Conservation (phyloP, 2,329 filamentous ascomycete genomes). For the Hymenotorrendiella dingleyae region DNA sequence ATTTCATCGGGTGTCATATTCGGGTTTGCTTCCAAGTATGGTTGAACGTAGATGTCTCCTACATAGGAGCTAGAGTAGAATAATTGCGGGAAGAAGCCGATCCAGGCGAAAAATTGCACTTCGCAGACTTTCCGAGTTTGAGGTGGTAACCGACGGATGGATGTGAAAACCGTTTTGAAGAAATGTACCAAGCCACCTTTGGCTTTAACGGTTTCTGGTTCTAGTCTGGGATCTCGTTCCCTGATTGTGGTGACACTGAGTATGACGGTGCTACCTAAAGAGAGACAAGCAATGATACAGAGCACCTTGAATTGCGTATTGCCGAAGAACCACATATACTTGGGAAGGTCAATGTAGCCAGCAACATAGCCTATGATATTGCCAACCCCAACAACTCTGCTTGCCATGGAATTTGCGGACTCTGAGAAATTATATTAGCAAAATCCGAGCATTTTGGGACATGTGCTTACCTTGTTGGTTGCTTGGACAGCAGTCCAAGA, state of each 20-base stretch:
- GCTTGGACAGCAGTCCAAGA: conserved; percentile 84
- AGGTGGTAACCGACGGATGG: conserved; percentile 71
- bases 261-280: conserved; percentile 61
- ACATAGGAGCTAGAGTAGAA: conserved; percentile 96
- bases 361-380: conserved; percentile 89
- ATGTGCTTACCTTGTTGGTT: conserved; percentile 65
- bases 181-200: conserved; percentile 67
- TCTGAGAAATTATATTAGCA: conserved; percentile 14
- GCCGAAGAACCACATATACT: conserved; percentile 71
- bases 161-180: conserved; percentile 70
- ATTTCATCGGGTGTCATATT: conserved; percentile 72
- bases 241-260: conserved; percentile 64
- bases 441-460: neutral
- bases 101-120: conserved; percentile 83
- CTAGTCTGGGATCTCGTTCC: conserved; percentile 74
- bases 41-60: conserved; percentile 86
- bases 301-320: conserved; percentile 90
- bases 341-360: conserved; percentile 75
- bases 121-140: conserved; percentile 78
- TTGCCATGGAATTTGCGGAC: conserved; percentile 89
- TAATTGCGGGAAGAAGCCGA: conserved; percentile 91
- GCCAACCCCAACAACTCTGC: conserved; percentile 76
- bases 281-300: conserved; percentile 75
- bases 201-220: conserved; percentile 52
- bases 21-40: conserved; percentile 70